Evolutionary conservation across 352 stramenopile species (phyloP), one percentile per base, ranked within the genome.

Genomic region (Phytophthora quininea): DNA sequence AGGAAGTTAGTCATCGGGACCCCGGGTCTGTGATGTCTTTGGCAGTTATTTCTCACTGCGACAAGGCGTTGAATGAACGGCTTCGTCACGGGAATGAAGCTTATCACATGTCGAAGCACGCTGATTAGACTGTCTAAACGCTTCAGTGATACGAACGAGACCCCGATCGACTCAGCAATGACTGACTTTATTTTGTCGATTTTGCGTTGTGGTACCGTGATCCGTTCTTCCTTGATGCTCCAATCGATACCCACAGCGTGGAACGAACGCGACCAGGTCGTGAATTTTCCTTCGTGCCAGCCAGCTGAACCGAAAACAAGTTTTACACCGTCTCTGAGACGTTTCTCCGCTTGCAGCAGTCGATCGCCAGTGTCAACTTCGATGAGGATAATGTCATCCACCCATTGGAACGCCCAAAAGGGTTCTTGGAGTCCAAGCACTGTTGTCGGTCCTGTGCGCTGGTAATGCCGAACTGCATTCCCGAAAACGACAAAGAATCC

Each of bases 261-360:
- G 27, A 55, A 62, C 1, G n/a, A 4, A 1, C 12, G 7, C n/a
- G 45, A 54, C 33, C 32, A 62, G 31, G 45, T 62, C 31, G 55
- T 62, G 45, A 62, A 55, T 11, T 62, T 54, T 0, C 55, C 45
- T 49, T 54, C 45, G 32, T 62, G 31, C 45, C 55, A 62, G 15
- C 55, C 55, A 6, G 47, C 43, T n/a, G 55, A 62, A 2, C 45
- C 55, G 9, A 62, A 62, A 8, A 62, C 45, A 8, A 62, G 45
- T 19, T 62, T 62, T 3, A 62, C n/a, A 4, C 55, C 55, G 45
- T 62, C 43, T 54, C 55, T 62, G 45, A 62, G 55, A 47, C 45
- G 52, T 40, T 58, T 35, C 27, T 58, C 52, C 12, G 52, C 52
- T 38, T 50, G 24, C 29, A 40, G 52, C 40, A 58, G 37, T 1